These are phyloP conservation scores for Diplodia intermedia DNA, from an alignment of 2,329 filamentous ascomycete species.

Conservation along the genomic window DNA sequence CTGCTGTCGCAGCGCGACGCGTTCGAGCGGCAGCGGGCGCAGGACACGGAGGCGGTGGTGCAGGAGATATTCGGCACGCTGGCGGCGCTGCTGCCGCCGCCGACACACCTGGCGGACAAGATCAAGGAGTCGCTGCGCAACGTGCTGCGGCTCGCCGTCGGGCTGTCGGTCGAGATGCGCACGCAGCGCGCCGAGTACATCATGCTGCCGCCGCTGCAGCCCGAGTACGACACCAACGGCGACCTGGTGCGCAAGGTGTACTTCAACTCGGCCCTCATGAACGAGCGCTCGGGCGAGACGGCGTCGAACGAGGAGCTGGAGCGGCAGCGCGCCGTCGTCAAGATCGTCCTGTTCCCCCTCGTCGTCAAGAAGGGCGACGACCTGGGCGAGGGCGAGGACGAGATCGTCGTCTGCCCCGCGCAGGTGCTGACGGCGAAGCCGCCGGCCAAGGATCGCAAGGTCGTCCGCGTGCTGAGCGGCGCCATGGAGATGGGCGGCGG, in stretches of 20 bases:
- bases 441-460: conserved; percentile 53
- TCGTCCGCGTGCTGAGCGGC: conserved; percentile 58
- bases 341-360: conserved; percentile 92
- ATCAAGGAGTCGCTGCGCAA: conserved; percentile 84
- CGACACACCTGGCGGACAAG: conserved; percentile 77
- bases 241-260: conserved; percentile 85
- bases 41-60: conserved; percentile 95
- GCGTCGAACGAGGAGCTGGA: conserved; percentile 82
- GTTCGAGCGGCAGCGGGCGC: conserved; percentile 83
- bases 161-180: conserved; percentile 94
- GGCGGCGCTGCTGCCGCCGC: conserved; percentile 83
- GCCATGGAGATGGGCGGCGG: conserved; percentile 55
- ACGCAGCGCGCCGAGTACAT: conserved; percentile 96
- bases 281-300: conserved; percentile 78
- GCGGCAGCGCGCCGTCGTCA: conserved; percentile 75
- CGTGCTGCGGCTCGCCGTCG: conserved; percentile 87
- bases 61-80: conserved; percentile 87
- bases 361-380: conserved; percentile 97
- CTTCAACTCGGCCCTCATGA: conserved; percentile 95
- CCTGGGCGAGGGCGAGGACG: conserved; percentile 83
- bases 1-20: conserved; percentile 79
- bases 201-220: conserved; percentile 94
- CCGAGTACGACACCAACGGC: conserved; percentile 92
- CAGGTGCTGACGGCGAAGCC: conserved; percentile 79
- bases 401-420: conserved; percentile 93